Evolutionary conservation across 2,329 filamentous ascomycete genomes (phyloP), one percentile per base, ranked within the genome.

Genomic region (Gremmenia infestans): DNA sequence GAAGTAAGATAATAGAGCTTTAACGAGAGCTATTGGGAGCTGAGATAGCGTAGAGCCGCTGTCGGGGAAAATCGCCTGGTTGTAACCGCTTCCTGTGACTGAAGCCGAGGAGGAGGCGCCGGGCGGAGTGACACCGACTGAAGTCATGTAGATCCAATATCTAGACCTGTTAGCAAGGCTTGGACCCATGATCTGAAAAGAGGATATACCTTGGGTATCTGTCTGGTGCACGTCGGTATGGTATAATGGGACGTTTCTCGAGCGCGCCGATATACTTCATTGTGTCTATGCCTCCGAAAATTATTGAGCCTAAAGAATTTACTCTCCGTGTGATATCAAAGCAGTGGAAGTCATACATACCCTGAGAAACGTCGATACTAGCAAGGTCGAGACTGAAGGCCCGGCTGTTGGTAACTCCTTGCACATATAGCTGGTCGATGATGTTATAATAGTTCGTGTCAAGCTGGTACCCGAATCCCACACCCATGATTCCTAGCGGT

Each of bases 221-320:
- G 50, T 62, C 58, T 28, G 56, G 56, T 1, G 56, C 48, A 14
- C 2, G 22, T 15, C 2, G 12, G 5, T 15, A 28, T 2, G 57
- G 57, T n/a, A 64, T 56, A 5, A 64, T 63, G 3, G 60, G 50
- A 47, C 39, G 45, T 36, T 57, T 62, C 12, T 54, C 55, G 4
- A 64, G 49, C 9, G 40, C 42, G 3, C 62, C 60, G 11, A 43
- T 54, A 39, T 57, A 64, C 47, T 60, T 64, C 43, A 43, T 58
- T 1, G 59, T 60, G 39, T 64, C 62, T 17, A 64, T 59, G 19
- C 62, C 60, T 5, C 62, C 62, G 23, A 63, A 64, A 17, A 63
- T 61, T 14, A 64, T 55, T 1, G 62, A 53, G 9, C 62, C 62
- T 59, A 23, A 5, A 25, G 3, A 36, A 22, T 9, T 53, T 11